Base-by-base conservation (phyloP, 176 grass and related monocot species). In the Phyllostachys edulis region DNA sequence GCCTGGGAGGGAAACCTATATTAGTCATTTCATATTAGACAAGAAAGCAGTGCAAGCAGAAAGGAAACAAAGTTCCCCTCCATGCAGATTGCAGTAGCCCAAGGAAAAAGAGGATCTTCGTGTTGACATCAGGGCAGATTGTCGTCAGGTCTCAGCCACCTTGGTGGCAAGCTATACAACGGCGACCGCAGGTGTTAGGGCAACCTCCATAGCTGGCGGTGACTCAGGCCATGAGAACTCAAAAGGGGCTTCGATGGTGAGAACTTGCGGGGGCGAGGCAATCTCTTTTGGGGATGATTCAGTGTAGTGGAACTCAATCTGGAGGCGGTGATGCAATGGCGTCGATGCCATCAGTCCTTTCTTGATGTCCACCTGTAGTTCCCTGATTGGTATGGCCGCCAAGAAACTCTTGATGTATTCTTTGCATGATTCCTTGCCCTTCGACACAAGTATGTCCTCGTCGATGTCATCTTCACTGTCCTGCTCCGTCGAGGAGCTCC, bases 331-430 rank as follows among this genome's bases (percentile, higher is more conserved):
- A 77, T 95, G 92, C 85, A 95, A 71, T 21, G 86, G 83, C 1
- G 82, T 52, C 17, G 90, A 89, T 21, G 76, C 69, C 75, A 89
- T 89, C 16, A 70, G 63, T 5, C 91, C 93, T 66, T 77, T 89
- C 65, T 80, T 86, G 37, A 96, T 85, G 71, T 99, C 96, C 37
- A 67, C 56, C 86, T 96, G 88, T 9, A 99, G 77, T 71, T 96
- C 89, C 26, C 84, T 84, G 69, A 99, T 82, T 52, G 90, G 93
- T 66, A 99, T 80, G 69, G 96, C 88, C 29, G 96, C 96, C 47
- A 99, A 85, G 62, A 99, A 99, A 42, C 86, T 89, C 74, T 94
- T 96, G 72, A 99, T 94, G 80, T 96, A 99, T 29, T 92, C 91
- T 84, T 93, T 94, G 71, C 93, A 99, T 26, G 89, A 96, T 16